Evolutionary conservation across 2,329 filamentous ascomycete genomes (phyloP).

Genomic region (Xylaria sp.): DNA sequence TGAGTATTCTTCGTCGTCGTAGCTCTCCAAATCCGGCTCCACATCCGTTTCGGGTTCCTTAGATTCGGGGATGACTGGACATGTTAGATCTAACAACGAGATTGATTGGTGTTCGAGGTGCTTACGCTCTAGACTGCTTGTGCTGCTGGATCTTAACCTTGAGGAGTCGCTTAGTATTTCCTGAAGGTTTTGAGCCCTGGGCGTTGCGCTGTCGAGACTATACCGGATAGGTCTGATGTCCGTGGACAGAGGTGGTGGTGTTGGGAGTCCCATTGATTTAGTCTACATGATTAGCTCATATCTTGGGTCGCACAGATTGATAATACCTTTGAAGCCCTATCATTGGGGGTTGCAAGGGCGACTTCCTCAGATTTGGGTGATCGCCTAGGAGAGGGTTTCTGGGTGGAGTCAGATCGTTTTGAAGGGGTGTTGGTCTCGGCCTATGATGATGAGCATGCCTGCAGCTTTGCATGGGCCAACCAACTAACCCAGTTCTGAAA

Average conservation of each 20-base stretch:
- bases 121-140: conserved; percentile 82
- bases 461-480: neutral
- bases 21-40: conserved; percentile 67
- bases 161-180: conserved; percentile 71
- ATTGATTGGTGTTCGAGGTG: conserved; percentile 24
- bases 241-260: conserved; percentile 79
- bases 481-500: conserved; percentile 80
- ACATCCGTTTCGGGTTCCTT: conserved; percentile 62
- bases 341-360: conserved; percentile 51
- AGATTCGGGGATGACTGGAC: conserved; percentile 62
- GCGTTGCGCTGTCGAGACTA: conserved; percentile 77
- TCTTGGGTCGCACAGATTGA: conserved; percentile 2
- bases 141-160: conserved; percentile 71
- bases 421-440: conserved; percentile 55
- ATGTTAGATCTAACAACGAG: conserved; percentile 43
- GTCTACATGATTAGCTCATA: conserved; percentile 42
- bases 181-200: conserved; percentile 83
- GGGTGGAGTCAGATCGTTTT: conserved; percentile 51
- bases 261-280: conserved; percentile 58
- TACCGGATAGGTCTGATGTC: conserved; percentile 74
- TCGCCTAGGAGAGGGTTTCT: conserved; percentile 53
- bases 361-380: conserved; percentile 52
- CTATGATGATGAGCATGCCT: conserved; percentile 50
- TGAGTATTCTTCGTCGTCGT: conserved; percentile 62
- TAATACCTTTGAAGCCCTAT: conserved; percentile 53